Evolutionary conservation across 768 basidiomycete genomes (phyloP), one percentile per base, ranked within the genome.

Genomic region (Hydnomerulius pinastri): DNA sequence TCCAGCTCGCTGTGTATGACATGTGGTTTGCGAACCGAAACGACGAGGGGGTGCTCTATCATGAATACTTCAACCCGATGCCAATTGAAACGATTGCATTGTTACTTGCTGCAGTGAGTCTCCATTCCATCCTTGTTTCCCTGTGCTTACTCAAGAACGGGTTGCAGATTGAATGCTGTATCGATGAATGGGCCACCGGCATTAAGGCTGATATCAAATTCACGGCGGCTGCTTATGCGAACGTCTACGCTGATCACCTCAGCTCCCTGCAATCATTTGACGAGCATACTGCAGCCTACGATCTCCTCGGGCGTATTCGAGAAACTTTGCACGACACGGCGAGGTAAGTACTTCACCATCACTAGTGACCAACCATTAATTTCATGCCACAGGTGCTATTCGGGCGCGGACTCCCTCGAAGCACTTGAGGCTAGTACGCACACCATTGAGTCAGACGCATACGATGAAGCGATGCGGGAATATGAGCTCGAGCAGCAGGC

Each of bases 11-110:
- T 1, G 27, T 61, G 28, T 67, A 68, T 23, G 11, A 35, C 6
- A 54, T 65, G 43, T 68, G 62, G 62, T 68, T 70, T 40, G 40
- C 39, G 18, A 65, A 67, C 45, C 48, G 46, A 2, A 46, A 42
- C n/a, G 59, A 63, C 44, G 60, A 68, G 32, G 68, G 68, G 24
- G 48, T 66, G 4, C 37, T 49, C 3, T 51, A 62, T 24, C 42
- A 42, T 11, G 56, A 53, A 28, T 42, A 57, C 17, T 70, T 68
- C 25, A 52, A 59, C n/a, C 67, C 63, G n/a, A 33, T 60, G 21
- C 47, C 46, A 0, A 28, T 50, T 20, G 7, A 39, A 28, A 49
- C 35, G 17, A 29, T 48, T 1, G 48, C 48, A 1, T 33, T 53
- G 30, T 11, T 53, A 28, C 48, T 53, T 20, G 15, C 38, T 39